Conservation (phyloP, 2,329 filamentous ascomycete species). For the Chrysoporthe puriensis region DNA sequence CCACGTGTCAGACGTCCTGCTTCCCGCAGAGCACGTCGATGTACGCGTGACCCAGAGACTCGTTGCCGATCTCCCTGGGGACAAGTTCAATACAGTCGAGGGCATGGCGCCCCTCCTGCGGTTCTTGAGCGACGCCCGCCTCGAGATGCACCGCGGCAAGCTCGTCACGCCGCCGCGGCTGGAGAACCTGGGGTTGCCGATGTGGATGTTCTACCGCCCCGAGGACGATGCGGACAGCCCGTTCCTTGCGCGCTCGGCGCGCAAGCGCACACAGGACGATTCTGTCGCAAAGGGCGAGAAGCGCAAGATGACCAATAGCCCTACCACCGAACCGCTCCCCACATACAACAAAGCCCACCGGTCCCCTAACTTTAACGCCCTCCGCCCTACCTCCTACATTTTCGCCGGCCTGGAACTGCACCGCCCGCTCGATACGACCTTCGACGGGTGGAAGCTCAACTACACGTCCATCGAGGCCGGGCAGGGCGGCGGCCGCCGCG, state of each 20-base stretch:
- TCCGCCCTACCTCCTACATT: slow-evolving; percentile 38
- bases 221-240: slow-evolving; percentile 1
- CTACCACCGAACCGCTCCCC: background rate
- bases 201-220: slow-evolving; percentile 27
- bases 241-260: background rate
- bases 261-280: background rate
- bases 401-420: slow-evolving; percentile 59
- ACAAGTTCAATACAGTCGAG: slow-evolving; percentile 29
- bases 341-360: background rate
- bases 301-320: background rate
- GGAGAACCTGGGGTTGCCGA: slow-evolving; percentile 33
- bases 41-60: slow-evolving; percentile 49
- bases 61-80: slow-evolving; percentile 37
- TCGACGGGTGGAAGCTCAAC: slow-evolving; percentile 49
- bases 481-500: slow-evolving; percentile 53
- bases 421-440: slow-evolving; percentile 47
- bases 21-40: slow-evolving; percentile 53
- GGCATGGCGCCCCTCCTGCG: slow-evolving; percentile 41
- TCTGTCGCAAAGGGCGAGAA: background rate
- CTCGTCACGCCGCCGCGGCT: slow-evolving; percentile 49
- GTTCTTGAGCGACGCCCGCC: slow-evolving; percentile 50
- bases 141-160: slow-evolving; percentile 53
- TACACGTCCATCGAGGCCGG: slow-evolving; percentile 59
- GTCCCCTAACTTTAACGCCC: slow-evolving; percentile 15
- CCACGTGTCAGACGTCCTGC: slow-evolving; percentile 47